These are phyloP conservation scores for Pinus taeda DNA, from an alignment of 75 land plant genomes.

Conservation along the genomic window DNA sequence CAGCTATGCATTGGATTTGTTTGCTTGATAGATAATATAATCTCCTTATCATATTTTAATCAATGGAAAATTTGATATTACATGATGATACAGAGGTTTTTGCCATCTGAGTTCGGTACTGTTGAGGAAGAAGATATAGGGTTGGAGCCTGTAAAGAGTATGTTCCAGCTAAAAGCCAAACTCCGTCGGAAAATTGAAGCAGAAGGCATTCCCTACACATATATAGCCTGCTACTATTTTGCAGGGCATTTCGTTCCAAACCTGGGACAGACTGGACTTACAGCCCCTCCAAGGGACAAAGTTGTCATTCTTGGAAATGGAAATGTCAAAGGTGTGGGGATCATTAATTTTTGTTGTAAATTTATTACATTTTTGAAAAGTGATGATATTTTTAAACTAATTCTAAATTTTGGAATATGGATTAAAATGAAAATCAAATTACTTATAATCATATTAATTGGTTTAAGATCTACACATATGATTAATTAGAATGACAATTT, in stretches of 20 bases:
- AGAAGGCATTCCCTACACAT: constrained; percentile 37
- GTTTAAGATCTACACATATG: too few species aligned
- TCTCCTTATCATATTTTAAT: not conserved
- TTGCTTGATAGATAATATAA: not conserved
- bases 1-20: not conserved
- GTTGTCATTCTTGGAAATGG: constrained; percentile 49
- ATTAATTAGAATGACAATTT: too few species aligned
- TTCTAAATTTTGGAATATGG: too few species aligned
- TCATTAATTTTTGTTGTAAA: not conserved
- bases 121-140: constrained; percentile 18
- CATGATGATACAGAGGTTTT: constrained; percentile 26
- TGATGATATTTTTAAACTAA: too few species aligned
- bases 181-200: constrained; percentile 29
- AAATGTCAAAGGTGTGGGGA: constrained; percentile 1
- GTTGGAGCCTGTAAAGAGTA: constrained; percentile 3
- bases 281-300: constrained; percentile 54
- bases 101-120: constrained; percentile 53
- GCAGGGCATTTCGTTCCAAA: constrained; percentile 29
- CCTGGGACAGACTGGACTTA: constrained; percentile 26
- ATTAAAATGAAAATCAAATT: too few species aligned
- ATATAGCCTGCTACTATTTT: constrained; percentile 26
- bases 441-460: too few species aligned
- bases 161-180: constrained; percentile 16
- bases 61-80: too few species aligned
- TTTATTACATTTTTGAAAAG: too few species aligned